Conservation (phyloP, 2,329 filamentous ascomycete species). For the Colletotrichum horii region DNA sequence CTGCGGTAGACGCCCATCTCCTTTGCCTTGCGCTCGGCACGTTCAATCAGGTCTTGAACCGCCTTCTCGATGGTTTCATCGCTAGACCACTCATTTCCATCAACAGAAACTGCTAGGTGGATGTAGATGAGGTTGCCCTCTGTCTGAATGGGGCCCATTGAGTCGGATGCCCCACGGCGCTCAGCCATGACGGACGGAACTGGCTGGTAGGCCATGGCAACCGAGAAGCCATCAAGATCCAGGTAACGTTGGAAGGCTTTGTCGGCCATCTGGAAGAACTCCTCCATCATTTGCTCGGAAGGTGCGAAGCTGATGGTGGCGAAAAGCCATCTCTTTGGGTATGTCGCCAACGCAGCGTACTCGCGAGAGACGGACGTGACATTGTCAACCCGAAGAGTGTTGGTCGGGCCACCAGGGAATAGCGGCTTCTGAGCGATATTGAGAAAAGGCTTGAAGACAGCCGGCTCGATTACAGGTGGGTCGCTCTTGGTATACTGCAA, state of each 20-base stretch:
- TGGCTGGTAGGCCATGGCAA: neutral
- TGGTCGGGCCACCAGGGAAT: neutral
- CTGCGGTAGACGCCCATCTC: neutral
- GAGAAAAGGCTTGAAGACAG: neutral
- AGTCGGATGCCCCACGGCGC: neutral
- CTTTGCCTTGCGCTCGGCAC: neutral
- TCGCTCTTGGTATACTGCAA: slow-evolving; percentile 4
- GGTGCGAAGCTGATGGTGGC: slow-evolving; percentile 2
- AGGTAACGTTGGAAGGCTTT: neutral
- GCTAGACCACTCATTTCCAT: neutral
- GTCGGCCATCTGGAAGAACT: neutral
- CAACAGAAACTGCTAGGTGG: neutral
- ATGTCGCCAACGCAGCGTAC: neutral
- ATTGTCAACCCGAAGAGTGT: neutral
- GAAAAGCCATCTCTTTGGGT: neutral
- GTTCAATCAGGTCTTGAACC: neutral
- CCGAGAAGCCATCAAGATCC: neutral
- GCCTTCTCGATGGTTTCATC: neutral
- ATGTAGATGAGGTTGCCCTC: neutral
- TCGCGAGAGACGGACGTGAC: slow-evolving; percentile 1
- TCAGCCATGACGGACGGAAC: neutral
- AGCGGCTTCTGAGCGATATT: neutral
- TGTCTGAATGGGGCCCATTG: neutral
- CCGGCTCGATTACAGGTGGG: neutral
- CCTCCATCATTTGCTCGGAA: neutral